Conservation (phyloP, 2,329 filamentous ascomycete species). For the Trichoderma sp. region DNA sequence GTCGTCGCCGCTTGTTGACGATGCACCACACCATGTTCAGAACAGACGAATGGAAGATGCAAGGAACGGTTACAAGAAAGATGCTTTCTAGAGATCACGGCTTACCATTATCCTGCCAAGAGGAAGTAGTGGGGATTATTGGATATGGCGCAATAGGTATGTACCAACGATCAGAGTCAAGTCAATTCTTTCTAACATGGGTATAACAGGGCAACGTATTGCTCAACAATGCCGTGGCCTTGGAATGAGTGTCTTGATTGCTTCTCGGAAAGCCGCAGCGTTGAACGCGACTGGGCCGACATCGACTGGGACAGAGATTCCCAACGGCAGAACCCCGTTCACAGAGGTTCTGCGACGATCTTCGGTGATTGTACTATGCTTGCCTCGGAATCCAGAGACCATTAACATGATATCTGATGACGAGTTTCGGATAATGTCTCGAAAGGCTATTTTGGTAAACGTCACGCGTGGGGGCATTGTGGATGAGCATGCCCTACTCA, state of each 20-base stretch:
- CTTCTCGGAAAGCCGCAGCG: background rate
- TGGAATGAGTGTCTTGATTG: slow-evolving; percentile 8
- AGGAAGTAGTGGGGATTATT: background rate
- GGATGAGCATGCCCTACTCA: background rate
- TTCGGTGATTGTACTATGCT: background rate
- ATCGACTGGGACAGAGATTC: background rate
- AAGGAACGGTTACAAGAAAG: background rate
- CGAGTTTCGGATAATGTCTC: slow-evolving; percentile 10
- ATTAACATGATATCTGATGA: slow-evolving; percentile 2
- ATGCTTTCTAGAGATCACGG: background rate
- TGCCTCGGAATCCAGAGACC: background rate
- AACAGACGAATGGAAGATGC: slow-evolving; percentile 1
- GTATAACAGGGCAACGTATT: background rate
- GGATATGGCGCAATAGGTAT: slow-evolving; percentile 8
- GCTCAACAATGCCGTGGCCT: slow-evolving; percentile 8
- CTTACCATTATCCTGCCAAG: background rate
- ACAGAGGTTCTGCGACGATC: slow-evolving; percentile 2
- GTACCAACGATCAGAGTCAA: background rate
- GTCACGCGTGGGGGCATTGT: background rate
- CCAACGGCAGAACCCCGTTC: background rate
- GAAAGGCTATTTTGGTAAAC: background rate
- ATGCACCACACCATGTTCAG: slow-evolving; percentile 2
- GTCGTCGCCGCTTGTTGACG: slow-evolving; percentile 4
- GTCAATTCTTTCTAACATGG: background rate
- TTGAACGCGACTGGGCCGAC: background rate